Percentiles rank a stretch among this genome's conserved stretches.
Conservation (phyloP, 2,329 filamentous ascomycete species). For the Sclerotinia nivalis region DNA sequence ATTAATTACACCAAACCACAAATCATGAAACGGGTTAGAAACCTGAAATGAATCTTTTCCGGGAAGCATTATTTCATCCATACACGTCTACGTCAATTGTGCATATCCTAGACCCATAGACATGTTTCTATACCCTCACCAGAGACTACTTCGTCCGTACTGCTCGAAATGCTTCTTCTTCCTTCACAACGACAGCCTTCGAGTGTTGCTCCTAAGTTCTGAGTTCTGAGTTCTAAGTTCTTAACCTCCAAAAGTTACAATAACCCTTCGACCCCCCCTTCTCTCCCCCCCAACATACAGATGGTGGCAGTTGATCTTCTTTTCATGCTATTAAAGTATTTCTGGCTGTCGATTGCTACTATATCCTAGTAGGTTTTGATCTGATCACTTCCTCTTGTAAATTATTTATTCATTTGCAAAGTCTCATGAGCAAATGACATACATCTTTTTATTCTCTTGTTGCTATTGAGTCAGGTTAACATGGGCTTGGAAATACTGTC, state of each 20-base stretch:
- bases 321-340: background rate
- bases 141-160: background rate
- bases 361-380: constrained; percentile 5
- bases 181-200: background rate
- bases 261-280: background rate
- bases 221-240: background rate
- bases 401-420: background rate
- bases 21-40: too few species aligned
- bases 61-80: background rate
- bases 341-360: background rate
- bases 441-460: background rate
- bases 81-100: too few species aligned
- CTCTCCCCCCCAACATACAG: too few species aligned
- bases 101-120: background rate
- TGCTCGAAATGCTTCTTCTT: background rate
- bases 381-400: background rate
- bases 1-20: too few species aligned
- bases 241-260: background rate
- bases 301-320: background rate
- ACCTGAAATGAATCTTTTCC: background rate
- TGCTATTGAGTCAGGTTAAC: background rate
- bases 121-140: background rate
- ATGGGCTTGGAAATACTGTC: constrained; percentile 6
- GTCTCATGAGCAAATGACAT: background rate
- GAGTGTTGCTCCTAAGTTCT: background rate